These are phyloP conservation scores for Teunomyces funiuensis DNA, from an alignment of 805 yeast species.

Conservation along the genomic window DNA sequence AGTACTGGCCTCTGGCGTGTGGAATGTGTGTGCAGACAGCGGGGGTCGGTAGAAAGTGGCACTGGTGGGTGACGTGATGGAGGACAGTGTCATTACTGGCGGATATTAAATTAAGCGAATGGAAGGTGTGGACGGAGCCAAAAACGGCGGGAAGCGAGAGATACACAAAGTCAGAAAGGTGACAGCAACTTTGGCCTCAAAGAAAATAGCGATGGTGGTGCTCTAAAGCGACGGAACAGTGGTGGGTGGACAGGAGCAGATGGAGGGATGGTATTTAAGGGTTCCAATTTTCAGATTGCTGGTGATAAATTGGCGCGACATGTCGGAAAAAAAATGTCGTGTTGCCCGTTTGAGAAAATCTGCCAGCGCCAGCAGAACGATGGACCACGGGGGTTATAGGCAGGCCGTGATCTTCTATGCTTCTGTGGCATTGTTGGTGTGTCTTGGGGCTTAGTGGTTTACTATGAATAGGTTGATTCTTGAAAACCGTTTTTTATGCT, in stretches of 20 bases:
- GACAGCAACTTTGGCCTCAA: neutral
- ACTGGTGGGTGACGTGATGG: neutral
- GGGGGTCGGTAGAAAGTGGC: neutral
- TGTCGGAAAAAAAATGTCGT: conserved; percentile 1
- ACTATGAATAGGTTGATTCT: no score
- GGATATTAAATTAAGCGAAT: neutral
- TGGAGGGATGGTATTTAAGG: conserved; percentile 5
- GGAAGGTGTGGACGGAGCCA: neutral
- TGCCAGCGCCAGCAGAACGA: neutral
- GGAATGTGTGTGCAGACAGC: neutral
- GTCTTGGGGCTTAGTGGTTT: no score
- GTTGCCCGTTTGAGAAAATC: neutral
- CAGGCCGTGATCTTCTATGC: no score
- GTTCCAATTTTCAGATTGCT: conserved; percentile 1
- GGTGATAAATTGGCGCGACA: conserved; percentile 1
- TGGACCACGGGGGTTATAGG: no score
- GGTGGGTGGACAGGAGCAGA: neutral
- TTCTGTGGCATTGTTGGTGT: no score
- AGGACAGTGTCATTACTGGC: neutral
- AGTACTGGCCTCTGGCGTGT: neutral
- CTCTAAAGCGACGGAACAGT: neutral
- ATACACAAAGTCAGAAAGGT: neutral
- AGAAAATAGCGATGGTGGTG: neutral
- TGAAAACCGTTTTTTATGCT: no score
- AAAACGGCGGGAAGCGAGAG: neutral